Evolutionary conservation across 805 yeast genomes (phyloP).

Genomic region (Lachancea meyersii): DNA sequence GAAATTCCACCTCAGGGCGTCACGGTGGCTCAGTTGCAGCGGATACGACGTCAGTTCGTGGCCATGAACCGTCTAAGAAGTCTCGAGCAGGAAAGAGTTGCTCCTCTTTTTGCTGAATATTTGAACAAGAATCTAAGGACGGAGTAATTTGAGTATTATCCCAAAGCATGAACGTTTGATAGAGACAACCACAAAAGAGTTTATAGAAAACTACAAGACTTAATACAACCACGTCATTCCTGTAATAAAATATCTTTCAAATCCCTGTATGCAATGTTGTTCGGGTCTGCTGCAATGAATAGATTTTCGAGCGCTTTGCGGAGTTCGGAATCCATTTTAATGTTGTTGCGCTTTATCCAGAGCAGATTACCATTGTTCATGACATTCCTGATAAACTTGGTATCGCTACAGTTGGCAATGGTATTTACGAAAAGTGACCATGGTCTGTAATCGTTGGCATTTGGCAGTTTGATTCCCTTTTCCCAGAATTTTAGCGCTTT

Average conservation of each 20-base stretch:
- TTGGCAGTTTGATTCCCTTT: slow-evolving; percentile 8
- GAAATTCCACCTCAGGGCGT: slow-evolving; percentile 58
- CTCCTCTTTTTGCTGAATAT: slow-evolving; percentile 71
- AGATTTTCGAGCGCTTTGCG: slow-evolving; percentile 13
- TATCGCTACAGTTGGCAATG: slow-evolving; percentile 16
- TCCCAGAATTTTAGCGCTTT: slow-evolving; percentile 25
- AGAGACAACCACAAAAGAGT: too few species aligned
- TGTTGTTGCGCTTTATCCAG: slow-evolving; percentile 22
- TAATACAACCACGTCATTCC: background rate
- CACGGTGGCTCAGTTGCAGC: slow-evolving; percentile 70
- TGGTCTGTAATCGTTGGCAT: slow-evolving; percentile 21
- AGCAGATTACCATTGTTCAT: slow-evolving; percentile 22
- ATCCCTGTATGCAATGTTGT: slow-evolving; percentile 8
- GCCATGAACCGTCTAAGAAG: slow-evolving; percentile 72
- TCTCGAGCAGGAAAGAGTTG: slow-evolving; percentile 62
- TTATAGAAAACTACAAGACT: too few species aligned
- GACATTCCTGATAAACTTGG: slow-evolving; percentile 12
- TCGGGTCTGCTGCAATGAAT: slow-evolving; percentile 15
- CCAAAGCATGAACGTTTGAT: too few species aligned
- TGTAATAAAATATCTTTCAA: slow-evolving; percentile 6
- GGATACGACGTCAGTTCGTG: slow-evolving; percentile 80
- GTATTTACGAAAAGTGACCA: slow-evolving; percentile 22
- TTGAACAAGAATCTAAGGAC: slow-evolving; percentile 49
- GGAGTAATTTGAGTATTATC: background rate
- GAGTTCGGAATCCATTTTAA: slow-evolving; percentile 16